A percentile compares a stretch with the other conserved stretches of the same genome.
Conservation (phyloP, 2,329 filamentous ascomycete genomes). For the Aspergillus sp. region DNA sequence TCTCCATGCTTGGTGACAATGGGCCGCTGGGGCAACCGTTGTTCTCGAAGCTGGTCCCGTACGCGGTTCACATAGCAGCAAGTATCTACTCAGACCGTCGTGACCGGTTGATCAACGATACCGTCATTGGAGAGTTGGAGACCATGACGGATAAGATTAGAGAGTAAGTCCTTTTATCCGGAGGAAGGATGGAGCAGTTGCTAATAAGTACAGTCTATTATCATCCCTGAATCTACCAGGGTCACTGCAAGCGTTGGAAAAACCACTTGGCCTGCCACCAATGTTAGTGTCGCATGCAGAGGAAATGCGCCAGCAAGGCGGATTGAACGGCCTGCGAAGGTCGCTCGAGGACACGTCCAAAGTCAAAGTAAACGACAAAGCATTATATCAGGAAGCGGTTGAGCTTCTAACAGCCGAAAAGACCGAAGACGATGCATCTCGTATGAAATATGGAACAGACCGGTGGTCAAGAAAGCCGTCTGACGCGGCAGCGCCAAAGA, state of each 20-base stretch:
- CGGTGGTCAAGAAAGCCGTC: conserved; percentile 69
- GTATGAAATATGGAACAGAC: conserved; percentile 75
- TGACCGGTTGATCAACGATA: conserved; percentile 82
- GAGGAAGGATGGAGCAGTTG: neutral
- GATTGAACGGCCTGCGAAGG: conserved; percentile 64
- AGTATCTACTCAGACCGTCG: conserved; percentile 91
- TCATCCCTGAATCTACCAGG: conserved; percentile 81
- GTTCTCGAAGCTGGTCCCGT: conserved; percentile 87
- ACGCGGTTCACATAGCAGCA: conserved; percentile 87
- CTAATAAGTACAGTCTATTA: conserved; percentile 44
- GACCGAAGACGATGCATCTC: conserved; percentile 69
- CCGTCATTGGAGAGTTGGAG: conserved; percentile 77
- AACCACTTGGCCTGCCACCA: conserved; percentile 81
- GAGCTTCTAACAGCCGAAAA: conserved; percentile 70
- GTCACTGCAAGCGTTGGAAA: conserved; percentile 87
- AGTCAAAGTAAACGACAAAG: conserved; percentile 69
- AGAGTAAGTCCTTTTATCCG: conserved; percentile 40
- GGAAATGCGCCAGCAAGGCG: conserved; percentile 86
- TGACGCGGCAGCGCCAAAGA: conserved; percentile 58
- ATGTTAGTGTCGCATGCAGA: conserved; percentile 83
- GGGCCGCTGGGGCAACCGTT: conserved; percentile 74
- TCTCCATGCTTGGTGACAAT: conserved; percentile 69
- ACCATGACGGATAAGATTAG: conserved; percentile 71
- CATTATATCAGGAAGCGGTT: conserved; percentile 74
- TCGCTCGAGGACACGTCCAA: conserved; percentile 86